Percentiles rank a stretch among this genome's conserved stretches.
phyloP scores from a whole-genome alignment of 345 rosid species.

The Isatis tinctoria region DNA sequence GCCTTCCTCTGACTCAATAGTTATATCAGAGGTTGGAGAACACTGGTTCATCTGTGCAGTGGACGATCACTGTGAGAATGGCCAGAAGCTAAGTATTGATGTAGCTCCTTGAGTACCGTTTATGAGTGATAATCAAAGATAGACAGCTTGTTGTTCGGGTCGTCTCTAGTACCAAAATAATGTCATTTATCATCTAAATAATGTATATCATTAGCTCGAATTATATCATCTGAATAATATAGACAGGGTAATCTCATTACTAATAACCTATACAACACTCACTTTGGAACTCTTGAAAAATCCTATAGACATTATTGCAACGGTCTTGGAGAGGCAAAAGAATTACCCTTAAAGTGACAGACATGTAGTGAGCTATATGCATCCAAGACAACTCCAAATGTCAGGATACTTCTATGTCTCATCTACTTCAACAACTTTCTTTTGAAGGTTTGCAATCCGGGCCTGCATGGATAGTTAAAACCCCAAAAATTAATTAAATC shows the following conservation, averaged over 20 bases:
- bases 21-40: constrained; percentile 26
- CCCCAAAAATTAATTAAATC: background rate
- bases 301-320: too few relatives aligned
- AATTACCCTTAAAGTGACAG: background rate
- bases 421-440: constrained; percentile 42
- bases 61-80: constrained; percentile 32
- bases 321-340: background rate
- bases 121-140: background rate
- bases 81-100: constrained; percentile 34
- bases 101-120: constrained; percentile 21
- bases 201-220: background rate
- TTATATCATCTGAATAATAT: background rate
- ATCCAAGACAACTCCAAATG: constrained; percentile 5
- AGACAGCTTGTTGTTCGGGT: constrained; percentile 16
- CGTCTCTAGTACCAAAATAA: constrained; percentile 14
- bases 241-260: background rate
- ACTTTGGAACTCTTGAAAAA: background rate
- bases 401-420: constrained; percentile 6
- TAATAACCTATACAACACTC: background rate
- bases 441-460: constrained; percentile 55
- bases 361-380: background rate
- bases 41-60: constrained; percentile 33
- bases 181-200: constrained; percentile 6
- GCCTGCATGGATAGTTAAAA: constrained; percentile 35
- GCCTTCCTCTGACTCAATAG: constrained; percentile 15